Base-by-base conservation (phyloP, 2,329 filamentous ascomycete genomes). In the Chalaropsis ovoidea region DNA sequence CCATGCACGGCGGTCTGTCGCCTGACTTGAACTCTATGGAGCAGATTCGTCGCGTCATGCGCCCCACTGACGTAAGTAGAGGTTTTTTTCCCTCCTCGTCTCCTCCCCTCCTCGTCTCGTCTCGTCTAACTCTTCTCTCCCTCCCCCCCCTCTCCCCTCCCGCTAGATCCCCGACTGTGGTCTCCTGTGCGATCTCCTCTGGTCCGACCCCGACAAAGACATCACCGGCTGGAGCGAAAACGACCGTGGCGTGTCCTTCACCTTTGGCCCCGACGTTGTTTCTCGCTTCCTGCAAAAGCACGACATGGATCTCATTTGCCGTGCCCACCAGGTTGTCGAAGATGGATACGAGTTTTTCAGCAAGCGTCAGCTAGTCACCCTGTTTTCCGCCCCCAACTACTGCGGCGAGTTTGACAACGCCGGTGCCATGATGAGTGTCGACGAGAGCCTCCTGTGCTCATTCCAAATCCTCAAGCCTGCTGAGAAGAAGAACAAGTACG, bases 401-500 rank as follows among this genome's bases (percentile, higher is more conserved):
- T 99, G 93, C 73, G 93, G 93, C 77, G 94, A 99, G 79, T 99
- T 99, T 75, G 94, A 99, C 82, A 99, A 99, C 74, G 93, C 93
- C 64, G 94, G 94, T 75, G 94, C 94, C 70, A 97, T 99, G 93
- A 97, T 99, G 94, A 96, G 92, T 75, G 94, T 99, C 47, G 94
- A 97, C 75, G 94, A 97, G 82, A 96, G 92, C 77, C 80, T 99
- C 77, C 82, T 99, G 73, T 99, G 94, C 82, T 96, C 92, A 69
- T 99, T 99, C 87, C 94, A 97, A 90, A 97, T 99, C 76, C 83
- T 99, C 81, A 99, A 97, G 82, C 94, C 94, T 74, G 94, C 94
- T 78, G 94, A 99, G 85, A 99, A 99, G 87, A 99, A 99, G 87
- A 93, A 96, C 90, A 97, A 97, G 92, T 97, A 95, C 82, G 92